Percentiles rank a stretch among this genome's conserved stretches.
Conservation (phyloP, 2,329 filamentous ascomycete species). For the Ceratocystis papillata region DNA sequence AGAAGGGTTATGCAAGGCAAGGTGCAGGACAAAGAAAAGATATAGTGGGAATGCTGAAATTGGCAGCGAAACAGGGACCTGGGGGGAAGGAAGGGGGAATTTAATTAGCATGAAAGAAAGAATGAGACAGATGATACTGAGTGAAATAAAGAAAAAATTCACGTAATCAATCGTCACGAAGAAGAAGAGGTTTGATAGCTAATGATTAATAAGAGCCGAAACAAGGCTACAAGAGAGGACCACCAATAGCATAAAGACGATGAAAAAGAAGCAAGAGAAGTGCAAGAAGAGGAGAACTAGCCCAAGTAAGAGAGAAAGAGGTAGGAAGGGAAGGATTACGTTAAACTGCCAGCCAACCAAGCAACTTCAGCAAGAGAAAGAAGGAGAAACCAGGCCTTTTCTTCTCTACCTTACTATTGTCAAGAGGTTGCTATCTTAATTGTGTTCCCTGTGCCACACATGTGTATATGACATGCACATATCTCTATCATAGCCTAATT, state of each 20-base stretch:
- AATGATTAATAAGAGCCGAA: background rate
- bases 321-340: background rate
- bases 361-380: background rate
- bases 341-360: background rate
- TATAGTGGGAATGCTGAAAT: constrained; percentile 7
- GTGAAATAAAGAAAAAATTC: background rate
- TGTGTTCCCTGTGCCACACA: too few species aligned
- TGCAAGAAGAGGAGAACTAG: background rate
- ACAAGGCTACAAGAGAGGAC: background rate
- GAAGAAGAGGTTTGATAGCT: background rate
- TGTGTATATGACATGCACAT: too few species aligned
- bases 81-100: background rate
- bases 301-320: background rate
- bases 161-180: background rate
- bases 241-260: background rate
- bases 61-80: constrained; percentile 1
- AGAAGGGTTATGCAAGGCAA: constrained; percentile 7
- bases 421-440: too few species aligned
- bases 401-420: too few species aligned
- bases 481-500: too few species aligned
- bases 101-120: background rate
- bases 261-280: background rate
- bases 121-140: constrained; percentile 5
- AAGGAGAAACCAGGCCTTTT: background rate
- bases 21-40: background rate